A percentile compares a stretch with the other conserved stretches of the same genome.
Conservation (phyloP, 345 rosid species). For the Melastoma malabathricum region DNA sequence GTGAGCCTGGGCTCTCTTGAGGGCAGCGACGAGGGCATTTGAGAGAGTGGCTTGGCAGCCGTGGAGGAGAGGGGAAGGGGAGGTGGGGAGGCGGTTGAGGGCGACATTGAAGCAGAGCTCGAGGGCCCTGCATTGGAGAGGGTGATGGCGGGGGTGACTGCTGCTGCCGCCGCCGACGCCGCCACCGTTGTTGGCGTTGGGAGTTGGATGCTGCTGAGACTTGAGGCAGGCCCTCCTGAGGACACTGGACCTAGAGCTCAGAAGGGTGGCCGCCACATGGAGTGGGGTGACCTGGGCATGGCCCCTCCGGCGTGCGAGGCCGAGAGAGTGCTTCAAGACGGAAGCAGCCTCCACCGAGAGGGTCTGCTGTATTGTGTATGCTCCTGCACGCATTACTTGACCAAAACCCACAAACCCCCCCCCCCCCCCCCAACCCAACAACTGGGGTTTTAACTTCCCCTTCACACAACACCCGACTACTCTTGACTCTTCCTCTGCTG, state of each 20-base stretch:
- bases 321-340: conserved; percentile 81
- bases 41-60: conserved; percentile 31
- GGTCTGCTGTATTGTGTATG: conserved; percentile 87
- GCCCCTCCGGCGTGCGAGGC: conserved; percentile 77
- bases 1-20: conserved; percentile 40
- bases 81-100: conserved; percentile 37
- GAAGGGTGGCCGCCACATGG: conserved; percentile 40
- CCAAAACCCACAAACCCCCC: conserved; percentile 39
- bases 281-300: conserved; percentile 96
- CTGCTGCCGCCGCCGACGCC: background rate
- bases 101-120: conserved; percentile 56
- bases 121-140: conserved; percentile 41
- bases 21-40: conserved; percentile 40
- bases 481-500: no score
- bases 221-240: conserved; percentile 36
- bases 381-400: conserved; percentile 91
- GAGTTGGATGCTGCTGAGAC: conserved; percentile 24
- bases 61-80: conserved; percentile 28
- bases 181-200: background rate
- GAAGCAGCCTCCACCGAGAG: conserved; percentile 98
- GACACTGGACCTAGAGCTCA: conserved; percentile 29
- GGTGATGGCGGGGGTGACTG: conserved; percentile 14
- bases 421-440: conserved; percentile 20
- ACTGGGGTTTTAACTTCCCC: background rate
- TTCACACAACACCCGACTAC: no score